Conservation (phyloP, 345 rosid species). For the Reutealis trisperma region DNA sequence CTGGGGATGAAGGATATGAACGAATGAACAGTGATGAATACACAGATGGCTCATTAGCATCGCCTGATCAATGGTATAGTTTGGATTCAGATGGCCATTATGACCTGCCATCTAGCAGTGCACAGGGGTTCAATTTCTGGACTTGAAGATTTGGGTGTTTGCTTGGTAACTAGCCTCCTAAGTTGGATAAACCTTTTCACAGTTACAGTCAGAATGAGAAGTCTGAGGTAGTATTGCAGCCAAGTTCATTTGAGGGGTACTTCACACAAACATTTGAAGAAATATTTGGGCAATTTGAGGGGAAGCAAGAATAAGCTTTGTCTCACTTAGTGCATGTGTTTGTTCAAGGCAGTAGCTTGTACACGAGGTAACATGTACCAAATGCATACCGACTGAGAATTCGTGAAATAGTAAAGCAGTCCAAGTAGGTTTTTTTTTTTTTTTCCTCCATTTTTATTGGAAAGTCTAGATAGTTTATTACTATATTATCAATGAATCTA, state of each 20-base stretch:
- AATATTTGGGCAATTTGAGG: no score
- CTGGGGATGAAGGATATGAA: constrained; percentile 31
- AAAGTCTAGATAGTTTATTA: background rate
- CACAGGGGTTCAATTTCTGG: constrained; percentile 58
- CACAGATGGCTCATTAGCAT: constrained; percentile 40
- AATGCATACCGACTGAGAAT: background rate
- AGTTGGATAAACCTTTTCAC: background rate
- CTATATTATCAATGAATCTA: background rate
- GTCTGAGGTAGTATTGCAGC: background rate
- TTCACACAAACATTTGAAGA: background rate
- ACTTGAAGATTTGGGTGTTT: constrained; percentile 23
- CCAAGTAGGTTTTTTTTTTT: background rate
- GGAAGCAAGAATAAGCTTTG: no score
- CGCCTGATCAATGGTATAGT: constrained; percentile 47
- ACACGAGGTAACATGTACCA: background rate
- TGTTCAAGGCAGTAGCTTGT: background rate
- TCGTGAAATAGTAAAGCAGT: background rate
- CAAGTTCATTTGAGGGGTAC: background rate
- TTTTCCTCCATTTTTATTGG: background rate
- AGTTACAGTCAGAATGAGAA: background rate
- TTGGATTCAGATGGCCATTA: constrained; percentile 40
- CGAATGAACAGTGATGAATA: constrained; percentile 34
- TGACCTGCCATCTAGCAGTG: constrained; percentile 45
- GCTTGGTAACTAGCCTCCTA: background rate
- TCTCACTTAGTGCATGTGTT: background rate